A percentile compares a stretch with the other conserved stretches of the same genome.
phyloP scores from a whole-genome alignment of 2,329 filamentous ascomycete species.

The Catunica adiposa region DNA sequence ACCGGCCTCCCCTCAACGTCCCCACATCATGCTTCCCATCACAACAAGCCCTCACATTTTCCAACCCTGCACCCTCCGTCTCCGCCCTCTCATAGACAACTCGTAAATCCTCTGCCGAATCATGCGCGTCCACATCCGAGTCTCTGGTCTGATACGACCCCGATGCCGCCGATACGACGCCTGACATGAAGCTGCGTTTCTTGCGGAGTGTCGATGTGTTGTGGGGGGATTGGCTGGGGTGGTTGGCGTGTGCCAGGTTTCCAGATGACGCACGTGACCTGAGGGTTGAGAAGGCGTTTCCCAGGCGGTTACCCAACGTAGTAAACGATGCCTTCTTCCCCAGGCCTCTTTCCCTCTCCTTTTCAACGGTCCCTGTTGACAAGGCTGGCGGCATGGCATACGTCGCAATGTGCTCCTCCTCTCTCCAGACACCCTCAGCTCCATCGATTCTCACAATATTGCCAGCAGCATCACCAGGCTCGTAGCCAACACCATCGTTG shows the following conservation, averaged over 20 bases:
- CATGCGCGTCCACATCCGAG: constrained; percentile 32
- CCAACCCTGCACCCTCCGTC: constrained; percentile 61
- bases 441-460: constrained; percentile 53
- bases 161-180: constrained; percentile 3
- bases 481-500: constrained; percentile 16
- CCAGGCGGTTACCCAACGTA: constrained; percentile 41
- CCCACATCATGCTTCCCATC: constrained; percentile 81
- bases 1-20: constrained; percentile 29
- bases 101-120: constrained; percentile 70
- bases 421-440: constrained; percentile 52
- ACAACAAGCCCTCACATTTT: constrained; percentile 94
- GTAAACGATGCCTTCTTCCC: constrained; percentile 23
- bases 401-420: constrained; percentile 11
- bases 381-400: neutral
- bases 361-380: constrained; percentile 21
- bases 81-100: constrained; percentile 66
- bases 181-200: constrained; percentile 10
- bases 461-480: constrained; percentile 39
- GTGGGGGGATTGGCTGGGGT: neutral
- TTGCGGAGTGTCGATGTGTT: constrained; percentile 3
- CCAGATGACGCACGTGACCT: constrained; percentile 29
- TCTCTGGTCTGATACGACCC: neutral
- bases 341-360: constrained; percentile 16
- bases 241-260: constrained; percentile 1
- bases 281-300: constrained; percentile 35